Evolutionary conservation across 352 stramenopile species (phyloP), one percentile per base, ranked within the genome.

Genomic region (Phytophthora macrochlamydospora): DNA sequence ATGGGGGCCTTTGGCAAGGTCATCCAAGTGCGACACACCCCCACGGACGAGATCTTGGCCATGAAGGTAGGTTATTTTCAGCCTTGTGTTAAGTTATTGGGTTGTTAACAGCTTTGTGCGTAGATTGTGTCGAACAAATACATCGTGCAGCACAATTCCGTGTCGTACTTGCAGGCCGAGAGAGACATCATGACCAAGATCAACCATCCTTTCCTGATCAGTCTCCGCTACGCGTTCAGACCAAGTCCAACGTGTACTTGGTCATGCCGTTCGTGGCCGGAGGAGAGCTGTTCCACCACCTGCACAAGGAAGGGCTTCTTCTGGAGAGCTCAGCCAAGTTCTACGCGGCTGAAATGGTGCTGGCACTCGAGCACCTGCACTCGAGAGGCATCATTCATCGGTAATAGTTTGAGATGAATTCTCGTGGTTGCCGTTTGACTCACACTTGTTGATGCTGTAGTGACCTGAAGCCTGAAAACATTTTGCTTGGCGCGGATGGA

Each of bases 141-240:
- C 71, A 82, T 95, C 42, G 83, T 93, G 59, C 88, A 95, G 74
- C 78, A 92, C 68, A 93, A 93, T 54, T 93, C 85, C 35, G 70
- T 94, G 48, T 69, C 77, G 56, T 92, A 93, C 56, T 57, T 94
- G 30, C 84, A 94, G 57, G 81, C 85, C 1, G 87, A 95, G 69
- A 76, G 87, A 43, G 84, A 94, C 62, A 94, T 94, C 50, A 93
- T 95, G 86, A 92, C 84, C 59, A 92, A 94, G 75, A 90, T 95
- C 61, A 85, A 84, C 57, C 87, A 95, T 51, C 87, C 87, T 50
- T 95, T 95, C 65, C 56, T 95, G 4, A 89, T 94, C 56, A 90
- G 77, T 65, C 61, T 95, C 29, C 69, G 78, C 24, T 93, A 91
- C 69, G 85, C 87, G 3, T 95, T 95, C 67, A 95, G 75, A 93